Percentiles rank a stretch among this genome's conserved stretches.
These are phyloP conservation scores for Heterobasidion parviporum DNA, from an alignment of 1,284 basidiomycete species.

Conservation along the genomic window DNA sequence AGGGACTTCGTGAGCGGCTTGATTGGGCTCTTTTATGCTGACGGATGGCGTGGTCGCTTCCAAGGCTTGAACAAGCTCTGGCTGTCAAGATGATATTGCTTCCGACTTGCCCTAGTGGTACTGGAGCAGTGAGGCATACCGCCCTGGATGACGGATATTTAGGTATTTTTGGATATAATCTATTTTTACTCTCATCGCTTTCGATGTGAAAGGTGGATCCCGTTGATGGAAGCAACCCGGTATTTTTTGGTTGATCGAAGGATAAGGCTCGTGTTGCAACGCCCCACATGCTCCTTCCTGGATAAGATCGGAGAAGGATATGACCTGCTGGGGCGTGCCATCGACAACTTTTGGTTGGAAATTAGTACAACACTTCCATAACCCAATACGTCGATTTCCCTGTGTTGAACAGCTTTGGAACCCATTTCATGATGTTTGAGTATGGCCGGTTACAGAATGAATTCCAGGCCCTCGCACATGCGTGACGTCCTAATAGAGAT, in stretches of 20 bases:
- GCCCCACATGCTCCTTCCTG: neutral
- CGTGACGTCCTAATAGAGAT: neutral
- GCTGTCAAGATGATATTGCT: neutral
- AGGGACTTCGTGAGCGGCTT: constrained; percentile 79
- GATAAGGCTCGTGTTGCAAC: neutral
- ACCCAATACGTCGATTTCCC: neutral
- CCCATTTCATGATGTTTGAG: too few relatives aligned
- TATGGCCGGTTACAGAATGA: too few relatives aligned
- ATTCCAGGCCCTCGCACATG: neutral
- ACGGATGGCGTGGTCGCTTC: constrained; percentile 56
- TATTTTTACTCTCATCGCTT: neutral
- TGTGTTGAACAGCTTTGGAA: neutral
- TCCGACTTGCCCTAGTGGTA: neutral
- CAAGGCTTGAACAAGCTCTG: constrained; percentile 14
- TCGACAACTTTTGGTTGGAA: neutral
- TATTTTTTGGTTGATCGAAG: neutral
- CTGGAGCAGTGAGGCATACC: neutral
- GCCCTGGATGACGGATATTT: neutral
- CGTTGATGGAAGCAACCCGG: neutral
- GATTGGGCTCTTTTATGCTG: constrained; percentile 67
- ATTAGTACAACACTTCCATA: neutral
- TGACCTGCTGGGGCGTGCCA: too few relatives aligned
- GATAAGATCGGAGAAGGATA: neutral
- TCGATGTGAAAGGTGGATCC: neutral
- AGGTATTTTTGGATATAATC: neutral